These are phyloP conservation scores for Mycena alexandri DNA, from an alignment of 768 basidiomycete genomes.

Conservation along the genomic window DNA sequence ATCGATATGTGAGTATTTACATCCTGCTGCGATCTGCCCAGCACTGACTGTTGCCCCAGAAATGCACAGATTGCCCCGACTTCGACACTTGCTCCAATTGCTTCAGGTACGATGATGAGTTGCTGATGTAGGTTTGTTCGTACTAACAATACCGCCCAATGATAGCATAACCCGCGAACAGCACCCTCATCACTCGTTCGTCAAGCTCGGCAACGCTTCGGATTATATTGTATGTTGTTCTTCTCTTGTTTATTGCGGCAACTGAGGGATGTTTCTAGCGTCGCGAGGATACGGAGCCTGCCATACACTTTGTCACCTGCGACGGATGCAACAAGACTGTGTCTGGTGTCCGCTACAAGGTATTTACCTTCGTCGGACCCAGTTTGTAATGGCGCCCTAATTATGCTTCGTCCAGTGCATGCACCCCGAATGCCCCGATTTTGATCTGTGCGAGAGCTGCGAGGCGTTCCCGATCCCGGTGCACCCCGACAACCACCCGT, in stretches of 20 bases:
- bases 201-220: slow-evolving; percentile 64
- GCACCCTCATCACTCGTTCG: slow-evolving; percentile 83
- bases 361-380: slow-evolving; percentile 41
- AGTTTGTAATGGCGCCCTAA: not conserved
- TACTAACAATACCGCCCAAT: slow-evolving; percentile 12
- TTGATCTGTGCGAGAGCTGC: slow-evolving; percentile 83
- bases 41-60: slow-evolving; percentile 57
- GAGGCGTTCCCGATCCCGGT: slow-evolving; percentile 84
- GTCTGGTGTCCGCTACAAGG: slow-evolving; percentile 80
- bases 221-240: slow-evolving; percentile 68
- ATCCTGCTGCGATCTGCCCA: slow-evolving; percentile 18
- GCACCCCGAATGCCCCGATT: slow-evolving; percentile 82
- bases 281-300: slow-evolving; percentile 30
- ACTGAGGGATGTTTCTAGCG: slow-evolving; percentile 40
- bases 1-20: slow-evolving; percentile 72
- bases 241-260: not conserved
- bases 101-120: slow-evolving; percentile 60
- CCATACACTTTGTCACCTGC: slow-evolving; percentile 71
- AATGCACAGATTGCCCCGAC: slow-evolving; percentile 87
- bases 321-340: slow-evolving; percentile 71
- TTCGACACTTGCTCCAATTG: slow-evolving; percentile 83
- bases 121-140: slow-evolving; percentile 1
- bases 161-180: slow-evolving; percentile 75
- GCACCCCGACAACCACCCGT: slow-evolving; percentile 77
- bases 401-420: slow-evolving; percentile 67